phyloP scores from a whole-genome alignment of 805 yeast species.

The Zygosaccharomyces siamensis region DNA sequence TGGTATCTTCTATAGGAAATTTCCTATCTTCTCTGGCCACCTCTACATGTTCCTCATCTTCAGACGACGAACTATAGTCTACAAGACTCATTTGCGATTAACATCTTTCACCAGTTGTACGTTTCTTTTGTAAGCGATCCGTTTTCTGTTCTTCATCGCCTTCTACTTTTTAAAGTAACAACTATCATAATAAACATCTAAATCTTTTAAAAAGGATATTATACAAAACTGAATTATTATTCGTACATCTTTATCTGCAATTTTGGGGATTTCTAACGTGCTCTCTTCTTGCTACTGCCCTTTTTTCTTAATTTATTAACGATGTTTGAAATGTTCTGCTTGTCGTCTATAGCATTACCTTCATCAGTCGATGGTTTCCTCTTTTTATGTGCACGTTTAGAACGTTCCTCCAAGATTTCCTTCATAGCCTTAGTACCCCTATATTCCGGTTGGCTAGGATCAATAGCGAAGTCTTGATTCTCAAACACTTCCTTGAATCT shows the following conservation, averaged over 20 bases:
- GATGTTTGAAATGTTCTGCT: constrained; percentile 28
- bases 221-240: background rate
- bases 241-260: background rate
- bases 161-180: background rate
- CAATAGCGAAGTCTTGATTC: constrained; percentile 87
- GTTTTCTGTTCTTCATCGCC: background rate
- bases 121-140: background rate
- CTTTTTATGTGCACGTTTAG: constrained; percentile 42
- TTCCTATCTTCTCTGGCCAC: background rate
- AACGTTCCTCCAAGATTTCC: constrained; percentile 70
- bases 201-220: background rate
- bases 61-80: constrained; percentile 3
- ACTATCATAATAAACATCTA: background rate
- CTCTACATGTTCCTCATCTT: background rate
- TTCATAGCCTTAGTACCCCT: constrained; percentile 86
- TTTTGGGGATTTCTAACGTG: background rate
- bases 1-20: background rate
- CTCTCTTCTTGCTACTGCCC: constrained; percentile 22
- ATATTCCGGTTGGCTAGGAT: constrained; percentile 87
- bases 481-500: constrained; percentile 83
- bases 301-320: constrained; percentile 50
- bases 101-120: background rate
- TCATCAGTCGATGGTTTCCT: constrained; percentile 11
- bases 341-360: constrained; percentile 6
- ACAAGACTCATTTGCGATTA: constrained; percentile 3